Evolutionary conservation across 306 rosid species (phyloP).

Genomic region (Lagenaria siceraria): DNA sequence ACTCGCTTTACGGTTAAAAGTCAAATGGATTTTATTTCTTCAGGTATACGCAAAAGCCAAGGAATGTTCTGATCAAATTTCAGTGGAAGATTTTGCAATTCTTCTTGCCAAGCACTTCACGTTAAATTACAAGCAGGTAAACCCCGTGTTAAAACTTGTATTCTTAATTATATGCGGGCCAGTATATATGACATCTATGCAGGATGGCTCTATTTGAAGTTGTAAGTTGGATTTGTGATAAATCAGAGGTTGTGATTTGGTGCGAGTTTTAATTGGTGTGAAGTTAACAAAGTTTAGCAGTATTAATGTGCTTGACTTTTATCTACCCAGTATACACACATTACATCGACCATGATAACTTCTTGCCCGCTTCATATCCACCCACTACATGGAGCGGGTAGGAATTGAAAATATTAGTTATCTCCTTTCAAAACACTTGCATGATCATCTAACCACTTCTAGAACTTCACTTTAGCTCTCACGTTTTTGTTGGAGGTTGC

Average conservation of each 20-base stretch:
- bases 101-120: slow-evolving; percentile 74
- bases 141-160: not conserved
- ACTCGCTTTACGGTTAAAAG: slow-evolving; percentile 7
- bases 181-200: not conserved
- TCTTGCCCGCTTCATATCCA: not conserved
- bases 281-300: not conserved
- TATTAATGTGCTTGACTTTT: not conserved
- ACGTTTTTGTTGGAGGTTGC: not conserved
- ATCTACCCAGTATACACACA: not conserved
- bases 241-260: not conserved
- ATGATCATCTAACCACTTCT: not conserved
- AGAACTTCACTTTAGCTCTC: not conserved
- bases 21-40: not conserved
- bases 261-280: not conserved
- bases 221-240: not conserved
- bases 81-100: slow-evolving; percentile 81
- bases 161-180: not conserved
- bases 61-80: slow-evolving; percentile 55
- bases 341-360: not conserved
- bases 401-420: not conserved
- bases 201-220: not conserved
- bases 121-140: slow-evolving; percentile 63
- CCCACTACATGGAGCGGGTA: not conserved
- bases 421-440: not conserved
- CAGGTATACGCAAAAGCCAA: slow-evolving; percentile 91